A percentile compares a stretch with the other conserved stretches of the same genome.
Conservation (phyloP, 768 basidiomycete genomes). For the Scleroderma citrinum region DNA sequence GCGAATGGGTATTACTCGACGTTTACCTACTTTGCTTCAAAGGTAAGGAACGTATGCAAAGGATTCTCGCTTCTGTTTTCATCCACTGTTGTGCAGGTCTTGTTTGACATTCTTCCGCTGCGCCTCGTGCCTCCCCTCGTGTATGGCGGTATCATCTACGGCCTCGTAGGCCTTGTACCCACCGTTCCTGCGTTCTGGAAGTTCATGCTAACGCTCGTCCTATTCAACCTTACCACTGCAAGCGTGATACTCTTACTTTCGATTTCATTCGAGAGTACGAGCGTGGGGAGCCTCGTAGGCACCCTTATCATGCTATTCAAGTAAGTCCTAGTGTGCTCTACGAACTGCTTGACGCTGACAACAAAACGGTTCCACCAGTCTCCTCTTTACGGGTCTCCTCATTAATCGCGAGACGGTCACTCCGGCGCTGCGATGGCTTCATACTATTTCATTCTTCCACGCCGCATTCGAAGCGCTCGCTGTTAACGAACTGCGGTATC, state of each 20-base stretch:
- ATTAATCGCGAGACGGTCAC: slow-evolving; percentile 89
- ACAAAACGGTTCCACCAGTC: slow-evolving; percentile 37
- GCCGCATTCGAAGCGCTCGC: slow-evolving; percentile 95
- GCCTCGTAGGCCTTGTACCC: slow-evolving; percentile 91
- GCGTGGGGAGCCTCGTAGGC: slow-evolving; percentile 90
- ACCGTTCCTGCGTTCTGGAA: slow-evolving; percentile 93
- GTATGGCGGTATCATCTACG: slow-evolving; percentile 93
- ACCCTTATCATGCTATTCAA: slow-evolving; percentile 98
- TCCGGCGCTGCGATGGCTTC: slow-evolving; percentile 72
- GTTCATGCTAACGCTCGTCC: slow-evolving; percentile 90
- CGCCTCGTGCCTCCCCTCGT: slow-evolving; percentile 92
- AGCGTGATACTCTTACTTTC: slow-evolving; percentile 88
- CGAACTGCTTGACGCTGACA: slow-evolving; percentile 2
- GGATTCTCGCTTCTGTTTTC: not conserved
- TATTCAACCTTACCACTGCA: slow-evolving; percentile 96
- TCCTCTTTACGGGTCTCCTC: slow-evolving; percentile 91
- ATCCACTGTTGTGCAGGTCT: slow-evolving; percentile 45
- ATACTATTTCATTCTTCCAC: slow-evolving; percentile 95
- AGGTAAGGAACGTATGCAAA: slow-evolving; percentile 39
- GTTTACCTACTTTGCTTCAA: slow-evolving; percentile 94
- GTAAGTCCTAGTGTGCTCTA: slow-evolving; percentile 43
- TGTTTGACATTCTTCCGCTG: slow-evolving; percentile 94
- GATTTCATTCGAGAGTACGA: slow-evolving; percentile 79
- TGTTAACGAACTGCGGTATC: slow-evolving; percentile 94
- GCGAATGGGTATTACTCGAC: slow-evolving; percentile 98